phyloP scores from a whole-genome alignment of 352 stramenopile genomes.

The Stephanocyclus meneghinianus region DNA sequence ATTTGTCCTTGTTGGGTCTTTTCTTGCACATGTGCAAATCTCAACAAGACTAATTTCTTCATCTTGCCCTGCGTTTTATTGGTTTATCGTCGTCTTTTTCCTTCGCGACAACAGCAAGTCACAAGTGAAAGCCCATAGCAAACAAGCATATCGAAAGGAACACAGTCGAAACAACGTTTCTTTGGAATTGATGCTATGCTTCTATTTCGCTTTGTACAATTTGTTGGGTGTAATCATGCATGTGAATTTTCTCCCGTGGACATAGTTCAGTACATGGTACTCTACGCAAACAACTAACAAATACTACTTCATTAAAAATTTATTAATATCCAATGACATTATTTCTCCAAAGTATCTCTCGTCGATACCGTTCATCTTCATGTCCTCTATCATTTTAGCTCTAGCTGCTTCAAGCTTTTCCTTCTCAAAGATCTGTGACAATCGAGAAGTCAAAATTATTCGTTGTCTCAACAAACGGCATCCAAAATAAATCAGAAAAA shows the following conservation, averaged over 20 bases:
- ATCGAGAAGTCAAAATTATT: background rate
- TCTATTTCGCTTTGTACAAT: conserved; percentile 69
- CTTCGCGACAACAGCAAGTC: conserved; percentile 14
- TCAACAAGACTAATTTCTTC: conserved; percentile 78
- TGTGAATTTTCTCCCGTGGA: conserved; percentile 81
- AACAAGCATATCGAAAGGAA: background rate
- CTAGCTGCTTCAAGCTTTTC: conserved; percentile 88
- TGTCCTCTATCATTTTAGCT: conserved; percentile 87
- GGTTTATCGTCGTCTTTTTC: conserved; percentile 50
- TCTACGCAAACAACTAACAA: background rate
- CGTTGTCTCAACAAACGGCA: conserved; percentile 4
- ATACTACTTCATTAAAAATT: conserved; percentile 59
- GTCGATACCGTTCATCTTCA: conserved; percentile 88
- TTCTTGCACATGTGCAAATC: conserved; percentile 80
- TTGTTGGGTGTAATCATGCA: conserved; percentile 72
- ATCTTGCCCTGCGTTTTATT: conserved; percentile 75
- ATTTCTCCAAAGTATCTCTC: conserved; percentile 90
- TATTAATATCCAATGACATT: conserved; percentile 88
- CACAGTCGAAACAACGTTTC: conserved; percentile 10
- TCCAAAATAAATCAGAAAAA: background rate
- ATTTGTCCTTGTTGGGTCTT: conserved; percentile 58
- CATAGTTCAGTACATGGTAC: conserved; percentile 26
- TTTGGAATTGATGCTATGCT: conserved; percentile 28
- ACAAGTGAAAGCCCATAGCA: no score
- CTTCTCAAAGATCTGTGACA: conserved; percentile 77